Evolutionary conservation across 2,329 filamentous ascomycete species (phyloP), one percentile per base, ranked within the genome.

Genomic region (Xylariales sp.): DNA sequence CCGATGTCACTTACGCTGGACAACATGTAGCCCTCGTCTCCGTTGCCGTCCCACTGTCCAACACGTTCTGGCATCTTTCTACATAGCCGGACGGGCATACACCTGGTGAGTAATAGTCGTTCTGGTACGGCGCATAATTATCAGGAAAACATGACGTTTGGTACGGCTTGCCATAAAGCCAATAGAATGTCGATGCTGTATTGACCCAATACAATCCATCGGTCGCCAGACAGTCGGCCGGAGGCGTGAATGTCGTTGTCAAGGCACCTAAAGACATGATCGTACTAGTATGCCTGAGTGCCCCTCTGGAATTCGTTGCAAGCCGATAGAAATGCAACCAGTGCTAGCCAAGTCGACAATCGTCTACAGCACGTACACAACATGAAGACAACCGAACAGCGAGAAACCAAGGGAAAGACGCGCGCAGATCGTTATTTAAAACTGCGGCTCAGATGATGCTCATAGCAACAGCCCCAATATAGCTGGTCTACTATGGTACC

Each of bases 21-120:
- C 24, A 27, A 27, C 24, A 27, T 8, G 24, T 27, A 27, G 24
- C 24, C n/a, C 24, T 27, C 8, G 24, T 27, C 24, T 27, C 24
- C 7, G 24, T 27, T 8, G 24, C n/a, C 8, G 24, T 8, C 8
- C 24, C 24, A 27, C 24, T n/a, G n/a, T 8, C n/a, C 7, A 27
- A 27, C n/a, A 27, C 7, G n/a, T 8, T 8, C n/a, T n/a, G 24
- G 15, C 40, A 42, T 10, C 40, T 31, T 31, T 38, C 40, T 10
- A 22, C 12, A 31, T 37, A 42, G 9, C 40, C 40, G 9, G 22
- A 20, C 3, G 40, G 40, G 33, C 40, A 42, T 25, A 42, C 34
- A 4, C 40, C 40, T 1, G 40, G 40, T 15, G 40, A 42, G 40
- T 37, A 42, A 9, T 34, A 31, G 40, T 27, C n/a, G 24, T 27